Base-by-base conservation (phyloP, 805 yeast species). In the Scheffersomyces amazonensis region DNA sequence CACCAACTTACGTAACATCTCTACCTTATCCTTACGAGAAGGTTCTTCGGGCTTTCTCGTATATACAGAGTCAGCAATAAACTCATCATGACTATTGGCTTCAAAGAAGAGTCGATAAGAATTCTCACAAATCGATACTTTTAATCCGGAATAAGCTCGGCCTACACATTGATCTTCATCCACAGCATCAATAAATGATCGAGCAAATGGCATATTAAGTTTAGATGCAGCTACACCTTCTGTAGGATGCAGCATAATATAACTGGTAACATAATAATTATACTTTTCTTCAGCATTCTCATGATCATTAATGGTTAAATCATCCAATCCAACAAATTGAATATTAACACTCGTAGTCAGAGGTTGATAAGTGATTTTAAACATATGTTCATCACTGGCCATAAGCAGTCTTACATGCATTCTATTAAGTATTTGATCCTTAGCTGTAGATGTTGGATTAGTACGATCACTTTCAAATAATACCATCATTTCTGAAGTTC, bases 211-310 rank as follows among this genome's bases (percentile, higher is more conserved):
- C 60, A 87, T 71, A 45, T 76, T 75, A 39, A 93, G 75, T 48
- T 80, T 80, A 31, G 84, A 80, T 15, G 87, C 78, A 13, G 88
- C 81, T 13, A 93, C 84, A 21, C 98, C 98, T 61, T 93, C 99
- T 2, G 99, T 93, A 27, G 99, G 98, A 53, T 88, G 95, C 3
- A 96, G 84, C 86, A 93, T 84, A 31, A 90, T 78, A 60, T 85
- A 93, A 31, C 95, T 86, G 0, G 98, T 91, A 35, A 93, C 75
- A 56, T 93, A 93, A 66, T 93, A 91, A 57, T 88, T 90, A 85
- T 96, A 93, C 52, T 78, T 78, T 47, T 87, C 95, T 50, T 86
- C 91, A 3, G 80, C 78, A 16, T 81, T 75, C 46, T 86, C 87
- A 41, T 82, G 82, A 37, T 69, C 73, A 47, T 64, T 67, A 54